These are phyloP conservation scores for Fusarium luffae DNA, from an alignment of 2,329 filamentous ascomycete species.

Conservation along the genomic window DNA sequence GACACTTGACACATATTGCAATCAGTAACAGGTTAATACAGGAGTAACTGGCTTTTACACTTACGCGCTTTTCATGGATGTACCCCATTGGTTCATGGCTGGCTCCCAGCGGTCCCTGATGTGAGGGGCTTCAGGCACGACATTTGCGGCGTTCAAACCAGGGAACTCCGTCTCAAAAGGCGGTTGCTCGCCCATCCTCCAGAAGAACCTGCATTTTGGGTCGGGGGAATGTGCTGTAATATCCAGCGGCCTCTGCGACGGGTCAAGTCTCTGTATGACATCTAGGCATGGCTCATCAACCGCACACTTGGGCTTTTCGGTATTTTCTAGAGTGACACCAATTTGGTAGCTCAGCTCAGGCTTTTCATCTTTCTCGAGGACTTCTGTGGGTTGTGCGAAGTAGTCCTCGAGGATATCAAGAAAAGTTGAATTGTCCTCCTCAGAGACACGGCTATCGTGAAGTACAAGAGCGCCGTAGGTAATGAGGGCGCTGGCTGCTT, in stretches of 20 bases:
- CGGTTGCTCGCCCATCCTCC: constrained; percentile 66
- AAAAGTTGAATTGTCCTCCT: constrained; percentile 65
- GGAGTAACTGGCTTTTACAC: constrained; percentile 41
- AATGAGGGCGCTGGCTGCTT: constrained; percentile 67
- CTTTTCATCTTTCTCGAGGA: constrained; percentile 63
- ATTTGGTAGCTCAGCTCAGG: constrained; percentile 70
- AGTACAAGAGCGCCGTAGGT: constrained; percentile 69
- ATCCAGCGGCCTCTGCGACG: constrained; percentile 67
- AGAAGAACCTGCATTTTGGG: constrained; percentile 73
- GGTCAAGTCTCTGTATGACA: constrained; percentile 65
- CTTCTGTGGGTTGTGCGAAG: constrained; percentile 65
- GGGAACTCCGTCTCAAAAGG: constrained; percentile 67
- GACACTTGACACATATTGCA: constrained; percentile 55
- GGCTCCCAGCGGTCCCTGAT: constrained; percentile 64
- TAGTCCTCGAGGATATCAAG: constrained; percentile 73
- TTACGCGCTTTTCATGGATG: constrained; percentile 69
- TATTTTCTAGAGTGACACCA: constrained; percentile 71
- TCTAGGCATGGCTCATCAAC: constrained; percentile 70
- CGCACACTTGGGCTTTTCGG: constrained; percentile 72
- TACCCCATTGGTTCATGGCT: constrained; percentile 68
- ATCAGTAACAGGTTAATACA: neutral
- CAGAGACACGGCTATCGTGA: constrained; percentile 68
- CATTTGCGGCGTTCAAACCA: constrained; percentile 65
- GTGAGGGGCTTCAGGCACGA: constrained; percentile 61
- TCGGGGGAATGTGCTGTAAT: constrained; percentile 67